Evolutionary conservation across 164 flowering plant genomes (phyloP).

Genomic region (Amborella trichopoda): DNA sequence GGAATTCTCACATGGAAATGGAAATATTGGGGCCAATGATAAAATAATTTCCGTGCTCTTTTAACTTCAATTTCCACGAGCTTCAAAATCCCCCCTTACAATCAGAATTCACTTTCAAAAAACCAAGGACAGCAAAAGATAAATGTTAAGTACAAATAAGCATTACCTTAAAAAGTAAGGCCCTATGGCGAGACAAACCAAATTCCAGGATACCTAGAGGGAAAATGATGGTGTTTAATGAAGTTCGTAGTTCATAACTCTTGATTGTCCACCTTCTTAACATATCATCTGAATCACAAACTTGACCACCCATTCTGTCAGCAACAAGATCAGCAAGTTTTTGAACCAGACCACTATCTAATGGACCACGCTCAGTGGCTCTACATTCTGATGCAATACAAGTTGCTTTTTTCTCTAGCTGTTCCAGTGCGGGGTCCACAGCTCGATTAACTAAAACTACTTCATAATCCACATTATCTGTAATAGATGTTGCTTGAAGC

Average conservation of each 20-base stretch:
- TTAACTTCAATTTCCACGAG: no score
- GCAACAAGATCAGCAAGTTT: constrained; percentile 82
- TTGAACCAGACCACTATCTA: constrained; percentile 60
- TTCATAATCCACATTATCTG: constrained; percentile 55
- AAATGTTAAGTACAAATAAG: no score
- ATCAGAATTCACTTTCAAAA: no score
- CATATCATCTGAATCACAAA: constrained; percentile 81
- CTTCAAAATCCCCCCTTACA: no score
- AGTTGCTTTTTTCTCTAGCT: constrained; percentile 59
- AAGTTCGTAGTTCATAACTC: constrained; percentile 46
- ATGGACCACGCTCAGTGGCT: constrained; percentile 21
- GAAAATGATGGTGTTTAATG: constrained; percentile 47
- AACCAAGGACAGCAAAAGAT: no score
- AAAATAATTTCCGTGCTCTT: no score
- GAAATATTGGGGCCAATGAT: no score
- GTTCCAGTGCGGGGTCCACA: constrained; percentile 46
- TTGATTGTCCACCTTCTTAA: constrained; percentile 54
- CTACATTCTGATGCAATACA: constrained; percentile 33
- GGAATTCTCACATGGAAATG: no score
- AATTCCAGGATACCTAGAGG: constrained; percentile 84
- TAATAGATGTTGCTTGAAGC: constrained; percentile 51
- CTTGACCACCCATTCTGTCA: constrained; percentile 89
- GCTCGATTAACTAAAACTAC: constrained; percentile 72
- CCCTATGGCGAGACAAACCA: constrained; percentile 97
- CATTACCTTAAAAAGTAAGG: constrained; percentile 92